Evolutionary conservation across 2,329 filamentous ascomycete genomes (phyloP).

Genomic region (Aspergillus awamori): DNA sequence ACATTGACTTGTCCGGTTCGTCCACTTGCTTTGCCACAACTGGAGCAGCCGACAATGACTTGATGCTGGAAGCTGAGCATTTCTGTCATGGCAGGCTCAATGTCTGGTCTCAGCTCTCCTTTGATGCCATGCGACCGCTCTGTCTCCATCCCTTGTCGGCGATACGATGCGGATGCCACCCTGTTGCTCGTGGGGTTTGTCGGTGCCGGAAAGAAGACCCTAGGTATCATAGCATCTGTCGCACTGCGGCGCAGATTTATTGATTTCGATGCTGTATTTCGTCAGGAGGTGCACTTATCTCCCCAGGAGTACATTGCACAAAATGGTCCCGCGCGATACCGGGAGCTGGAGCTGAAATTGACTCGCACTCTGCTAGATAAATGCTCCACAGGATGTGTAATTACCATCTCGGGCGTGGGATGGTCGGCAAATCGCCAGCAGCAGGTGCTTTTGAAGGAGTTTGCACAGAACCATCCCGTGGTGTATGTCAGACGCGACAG

Average conservation of each 20-base stretch:
- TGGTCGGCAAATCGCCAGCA: slow-evolving; percentile 58
- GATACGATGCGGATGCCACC: slow-evolving; percentile 21
- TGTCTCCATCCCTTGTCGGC: neutral
- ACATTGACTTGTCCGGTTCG: neutral
- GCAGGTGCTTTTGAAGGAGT: slow-evolving; percentile 58
- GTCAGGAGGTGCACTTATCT: slow-evolving; percentile 53
- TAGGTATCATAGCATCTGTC: slow-evolving; percentile 71
- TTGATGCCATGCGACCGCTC: neutral
- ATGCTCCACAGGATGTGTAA: slow-evolving; percentile 54
- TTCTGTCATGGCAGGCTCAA: neutral
- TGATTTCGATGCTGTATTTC: slow-evolving; percentile 58
- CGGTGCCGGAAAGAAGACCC: slow-evolving; percentile 71
- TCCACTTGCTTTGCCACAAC: neutral
- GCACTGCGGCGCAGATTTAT: slow-evolving; percentile 58
- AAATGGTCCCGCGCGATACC: slow-evolving; percentile 63
- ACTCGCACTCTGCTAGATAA: slow-evolving; percentile 58
- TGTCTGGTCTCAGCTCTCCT: neutral
- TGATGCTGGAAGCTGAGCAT: too few species aligned
- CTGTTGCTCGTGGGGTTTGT: slow-evolving; percentile 72
- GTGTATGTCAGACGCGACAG: slow-evolving; percentile 62
- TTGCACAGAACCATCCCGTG: slow-evolving; percentile 64
- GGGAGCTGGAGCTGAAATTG: slow-evolving; percentile 61
- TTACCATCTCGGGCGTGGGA: slow-evolving; percentile 71
- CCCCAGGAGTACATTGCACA: slow-evolving; percentile 61
- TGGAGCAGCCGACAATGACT: too few species aligned